A percentile compares a stretch with the other conserved stretches of the same genome.
These are phyloP conservation scores for Teratosphaeria epicoccoides DNA, from an alignment of 2,329 filamentous ascomycete genomes.

Conservation along the genomic window DNA sequence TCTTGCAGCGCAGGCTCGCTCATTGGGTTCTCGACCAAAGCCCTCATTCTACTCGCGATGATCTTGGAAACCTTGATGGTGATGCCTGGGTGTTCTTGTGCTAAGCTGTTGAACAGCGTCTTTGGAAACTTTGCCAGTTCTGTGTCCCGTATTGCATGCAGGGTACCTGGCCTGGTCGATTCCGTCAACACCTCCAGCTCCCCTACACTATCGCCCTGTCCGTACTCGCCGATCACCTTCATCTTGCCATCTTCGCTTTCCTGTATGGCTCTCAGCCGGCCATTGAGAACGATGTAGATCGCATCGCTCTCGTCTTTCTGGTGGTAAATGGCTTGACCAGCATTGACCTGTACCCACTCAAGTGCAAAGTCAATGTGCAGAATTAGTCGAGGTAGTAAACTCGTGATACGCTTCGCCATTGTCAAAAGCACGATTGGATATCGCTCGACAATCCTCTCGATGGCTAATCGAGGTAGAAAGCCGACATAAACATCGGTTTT, in stretches of 20 bases:
- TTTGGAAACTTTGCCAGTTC: slow-evolving; percentile 93
- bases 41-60: slow-evolving; percentile 88
- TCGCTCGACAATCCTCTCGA: slow-evolving; percentile 85
- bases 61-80: slow-evolving; percentile 99
- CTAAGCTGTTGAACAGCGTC: slow-evolving; percentile 92
- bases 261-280: slow-evolving; percentile 72
- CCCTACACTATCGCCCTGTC: slow-evolving; percentile 94
- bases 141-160: slow-evolving; percentile 93
- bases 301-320: slow-evolving; percentile 93
- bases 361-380: slow-evolving; percentile 96
- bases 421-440: slow-evolving; percentile 89
- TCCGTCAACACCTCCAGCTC: slow-evolving; percentile 96
- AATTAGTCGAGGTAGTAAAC: slow-evolving; percentile 75
- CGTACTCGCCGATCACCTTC: slow-evolving; percentile 81
- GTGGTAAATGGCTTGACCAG: slow-evolving; percentile 88
- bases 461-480: slow-evolving; percentile 71
- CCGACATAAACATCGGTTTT: slow-evolving; percentile 98
- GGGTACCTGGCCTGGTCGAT: slow-evolving; percentile 74
- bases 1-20: slow-evolving; percentile 39
- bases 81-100: slow-evolving; percentile 92
- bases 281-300: slow-evolving; percentile 95
- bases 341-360: slow-evolving; percentile 95
- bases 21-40: slow-evolving; percentile 71
- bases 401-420: slow-evolving; percentile 90
- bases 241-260: slow-evolving; percentile 73